Evolutionary conservation across 352 stramenopile genomes (phyloP).

Genomic region (Phytopythium mirpurense): DNA sequence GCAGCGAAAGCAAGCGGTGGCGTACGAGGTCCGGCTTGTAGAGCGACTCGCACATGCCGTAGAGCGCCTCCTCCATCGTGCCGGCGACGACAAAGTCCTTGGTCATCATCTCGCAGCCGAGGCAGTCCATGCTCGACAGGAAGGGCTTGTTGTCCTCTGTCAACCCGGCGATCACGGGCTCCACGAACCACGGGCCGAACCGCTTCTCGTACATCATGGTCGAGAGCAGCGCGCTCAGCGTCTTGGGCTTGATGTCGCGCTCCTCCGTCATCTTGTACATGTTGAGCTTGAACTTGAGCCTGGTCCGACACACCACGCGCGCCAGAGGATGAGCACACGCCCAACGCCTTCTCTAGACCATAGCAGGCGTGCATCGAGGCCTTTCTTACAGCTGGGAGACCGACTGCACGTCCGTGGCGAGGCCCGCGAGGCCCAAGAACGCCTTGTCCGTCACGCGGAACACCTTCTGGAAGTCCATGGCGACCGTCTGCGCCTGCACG

Average conservation of each 20-base stretch:
- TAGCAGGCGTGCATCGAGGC: background rate
- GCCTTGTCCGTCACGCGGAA: conserved; percentile 97
- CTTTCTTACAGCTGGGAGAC: conserved; percentile 87
- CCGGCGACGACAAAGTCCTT: conserved; percentile 98
- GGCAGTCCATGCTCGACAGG: conserved; percentile 97
- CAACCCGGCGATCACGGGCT: conserved; percentile 97
- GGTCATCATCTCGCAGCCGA: conserved; percentile 94
- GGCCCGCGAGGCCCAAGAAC: conserved; percentile 95
- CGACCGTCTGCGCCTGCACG: conserved; percentile 95
- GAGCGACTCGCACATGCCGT: conserved; percentile 98
- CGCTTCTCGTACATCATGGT: conserved; percentile 98
- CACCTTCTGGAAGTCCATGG: conserved; percentile 98
- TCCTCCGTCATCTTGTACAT: conserved; percentile 99
- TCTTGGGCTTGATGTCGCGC: conserved; percentile 97
- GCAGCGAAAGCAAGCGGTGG: background rate
- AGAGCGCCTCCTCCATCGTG: conserved; percentile 97
- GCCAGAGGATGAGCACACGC: background rate
- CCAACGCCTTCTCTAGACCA: background rate
- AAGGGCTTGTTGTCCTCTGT: conserved; percentile 95
- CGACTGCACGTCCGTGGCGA: conserved; percentile 98
- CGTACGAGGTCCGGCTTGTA: conserved; percentile 94
- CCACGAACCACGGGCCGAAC: conserved; percentile 99
- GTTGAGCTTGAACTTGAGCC: conserved; percentile 92
- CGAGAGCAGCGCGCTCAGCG: conserved; percentile 94
- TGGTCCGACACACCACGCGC: conserved; percentile 1